Conservation (phyloP, 805 yeast species). For the Barnettozyma siamensis region DNA sequence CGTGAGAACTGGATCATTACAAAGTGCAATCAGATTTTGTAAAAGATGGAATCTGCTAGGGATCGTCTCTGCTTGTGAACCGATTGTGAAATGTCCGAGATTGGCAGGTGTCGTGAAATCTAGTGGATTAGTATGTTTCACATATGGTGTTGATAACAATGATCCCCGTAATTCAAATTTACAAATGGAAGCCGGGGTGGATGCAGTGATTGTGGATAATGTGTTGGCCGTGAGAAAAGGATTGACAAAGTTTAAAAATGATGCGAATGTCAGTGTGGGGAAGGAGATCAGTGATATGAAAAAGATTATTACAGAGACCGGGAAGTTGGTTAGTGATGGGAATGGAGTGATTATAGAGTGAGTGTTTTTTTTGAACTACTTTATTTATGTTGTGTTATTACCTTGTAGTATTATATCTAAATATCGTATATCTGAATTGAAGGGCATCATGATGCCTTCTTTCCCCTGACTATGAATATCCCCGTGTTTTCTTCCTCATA, state of each 20-base stretch:
- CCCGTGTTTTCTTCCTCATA: conserved; percentile 42
- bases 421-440: no score
- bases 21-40: conserved; percentile 87
- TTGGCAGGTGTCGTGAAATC: conserved; percentile 87
- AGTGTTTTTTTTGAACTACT: no score
- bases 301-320: not conserved
- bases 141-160: conserved; percentile 83
- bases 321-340: conserved; percentile 1
- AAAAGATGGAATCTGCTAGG: conserved; percentile 89
- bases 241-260: conserved; percentile 34
- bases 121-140: conserved; percentile 86
- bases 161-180: conserved; percentile 75
- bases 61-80: conserved; percentile 82
- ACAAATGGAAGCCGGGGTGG: conserved; percentile 92
- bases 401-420: no score
- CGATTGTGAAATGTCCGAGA: conserved; percentile 85
- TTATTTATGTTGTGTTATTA: no score
- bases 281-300: conserved; percentile 1
- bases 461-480: conserved; percentile 39
- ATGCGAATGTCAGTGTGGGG: not conserved
- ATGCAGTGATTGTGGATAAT: conserved; percentile 96
- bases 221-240: conserved; percentile 91
- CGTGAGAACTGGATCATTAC: conserved; percentile 78
- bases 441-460: conserved; percentile 8
- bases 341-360: not conserved